Conservation (phyloP, 768 basidiomycete species). For the Neoboletus subvelutipes region DNA sequence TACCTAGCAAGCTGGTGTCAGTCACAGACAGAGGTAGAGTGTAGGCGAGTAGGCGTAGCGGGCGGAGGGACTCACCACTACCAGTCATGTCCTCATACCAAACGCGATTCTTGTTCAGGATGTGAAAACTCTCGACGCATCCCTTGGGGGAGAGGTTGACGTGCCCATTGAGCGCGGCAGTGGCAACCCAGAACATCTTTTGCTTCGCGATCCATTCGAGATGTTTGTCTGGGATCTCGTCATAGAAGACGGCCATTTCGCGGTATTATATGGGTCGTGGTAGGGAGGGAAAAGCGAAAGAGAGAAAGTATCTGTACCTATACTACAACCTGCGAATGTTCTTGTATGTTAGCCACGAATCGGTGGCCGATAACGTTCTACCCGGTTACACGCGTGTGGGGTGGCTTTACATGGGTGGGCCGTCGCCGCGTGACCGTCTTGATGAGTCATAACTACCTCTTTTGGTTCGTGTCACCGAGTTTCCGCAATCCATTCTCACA, state of each 20-base stretch:
- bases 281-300: too few relatives aligned
- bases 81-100: constrained; percentile 80
- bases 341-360: neutral
- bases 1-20: constrained; percentile 33
- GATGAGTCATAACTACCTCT: neutral
- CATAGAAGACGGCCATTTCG: constrained; percentile 56
- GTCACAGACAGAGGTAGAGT: neutral
- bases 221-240: constrained; percentile 53
- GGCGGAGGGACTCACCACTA: constrained; percentile 46
- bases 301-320: neutral
- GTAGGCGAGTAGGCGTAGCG: neutral
- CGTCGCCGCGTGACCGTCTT: neutral
- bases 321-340: neutral
- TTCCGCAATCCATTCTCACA: too few relatives aligned
- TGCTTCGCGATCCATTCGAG: constrained; percentile 59
- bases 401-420: neutral
- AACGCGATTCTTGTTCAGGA: constrained; percentile 50
- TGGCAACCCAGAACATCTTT: constrained; percentile 71
- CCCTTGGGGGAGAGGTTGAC: constrained; percentile 73
- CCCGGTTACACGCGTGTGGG: neutral
- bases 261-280: neutral
- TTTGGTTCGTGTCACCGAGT: too few relatives aligned
- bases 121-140: constrained; percentile 56
- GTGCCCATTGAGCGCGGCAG: constrained; percentile 63
- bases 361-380: neutral